Evolutionary conservation across 495 filamentous ascomycete species (phyloP), one percentile per base, ranked within the genome.

Genomic region (Neurospora sp.): DNA sequence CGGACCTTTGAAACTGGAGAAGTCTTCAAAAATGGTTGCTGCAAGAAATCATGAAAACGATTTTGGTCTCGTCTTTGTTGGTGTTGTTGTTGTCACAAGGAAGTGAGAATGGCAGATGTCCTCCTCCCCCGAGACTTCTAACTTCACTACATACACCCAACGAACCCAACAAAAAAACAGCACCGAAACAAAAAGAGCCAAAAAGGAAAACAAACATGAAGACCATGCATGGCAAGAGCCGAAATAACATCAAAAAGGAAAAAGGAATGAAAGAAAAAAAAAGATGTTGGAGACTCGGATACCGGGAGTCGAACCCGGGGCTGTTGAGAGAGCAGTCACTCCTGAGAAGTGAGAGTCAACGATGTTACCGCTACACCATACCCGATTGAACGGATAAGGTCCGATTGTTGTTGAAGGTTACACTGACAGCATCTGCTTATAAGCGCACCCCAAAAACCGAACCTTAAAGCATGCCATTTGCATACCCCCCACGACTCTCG

Each of bases 301-400:
- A 48, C 44, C 44, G 44, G 44, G 44, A 48, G 44, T 48, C 44
- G 44, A 48, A 48, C 44, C 44, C 44, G 44, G 44, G 44, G 44
- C 37, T 38, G 37, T 38, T 38, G 37, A 38, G 37, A 38, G 37
- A 38, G 37, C 37, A 38, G 37, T 38, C 44, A 48, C 44, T 48
- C 44, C 44, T 48, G 4, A 23, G 44, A 48, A 48, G n/a, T 48
- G 44, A 48, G 44, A 48, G 44, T 48, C 44, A 48, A 48, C 44
- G 44, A 48, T 48, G 44, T 48, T 48, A 48, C 44, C 44, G 44
- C 44, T 48, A 48, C 44, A 48, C 44, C 44, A 48, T 48, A 48
- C 44, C 44, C 44, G 44, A 48, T 62, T 62, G 54, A 62, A 9
- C 54, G 5, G 54, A 31, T 62, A 62, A 31, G 54, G 54, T 62